Evolutionary conservation across 2,329 filamentous ascomycete species (phyloP).

Genomic region (Cercospora zeae-maydis): DNA sequence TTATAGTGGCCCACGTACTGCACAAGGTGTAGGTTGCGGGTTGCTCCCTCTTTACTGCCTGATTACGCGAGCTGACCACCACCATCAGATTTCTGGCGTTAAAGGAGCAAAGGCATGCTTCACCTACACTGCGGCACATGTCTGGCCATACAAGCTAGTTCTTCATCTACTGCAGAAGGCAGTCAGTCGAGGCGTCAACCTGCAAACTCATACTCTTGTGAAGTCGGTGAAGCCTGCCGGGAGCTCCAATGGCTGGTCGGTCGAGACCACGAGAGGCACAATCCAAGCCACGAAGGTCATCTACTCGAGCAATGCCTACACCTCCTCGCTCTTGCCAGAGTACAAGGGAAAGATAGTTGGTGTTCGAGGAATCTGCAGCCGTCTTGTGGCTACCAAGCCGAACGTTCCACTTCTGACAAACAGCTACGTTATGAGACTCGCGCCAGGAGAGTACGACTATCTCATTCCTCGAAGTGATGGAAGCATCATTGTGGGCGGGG

Average conservation of each 20-base stretch:
- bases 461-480: conserved; percentile 47
- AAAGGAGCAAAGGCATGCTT: conserved; percentile 39
- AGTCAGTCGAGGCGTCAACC: conserved; percentile 55
- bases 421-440: conserved; percentile 29
- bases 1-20: conserved; percentile 29
- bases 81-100: conserved; percentile 36
- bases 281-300: conserved; percentile 35
- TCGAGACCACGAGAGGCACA: conserved; percentile 24
- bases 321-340: conserved; percentile 31
- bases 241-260: conserved; percentile 12
- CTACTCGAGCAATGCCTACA: conserved; percentile 33
- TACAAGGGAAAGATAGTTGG: conserved; percentile 35
- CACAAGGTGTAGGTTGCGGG: conserved; percentile 29
- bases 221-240: conserved; percentile 70
- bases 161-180: conserved; percentile 26
- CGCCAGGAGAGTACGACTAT: conserved; percentile 36
- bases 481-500: conserved; percentile 47
- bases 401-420: conserved; percentile 27
- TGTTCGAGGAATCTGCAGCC: conserved; percentile 50
- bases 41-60: not conserved
- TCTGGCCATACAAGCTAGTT: conserved; percentile 35
- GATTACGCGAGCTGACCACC: not conserved
- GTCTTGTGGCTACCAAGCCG: conserved; percentile 15
- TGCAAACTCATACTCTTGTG: conserved; percentile 70
- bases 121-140: conserved; percentile 50